Evolutionary conservation across 306 rosid species (phyloP), one percentile per base, ranked within the genome.

Genomic region (Trichosanthes cucumerina): DNA sequence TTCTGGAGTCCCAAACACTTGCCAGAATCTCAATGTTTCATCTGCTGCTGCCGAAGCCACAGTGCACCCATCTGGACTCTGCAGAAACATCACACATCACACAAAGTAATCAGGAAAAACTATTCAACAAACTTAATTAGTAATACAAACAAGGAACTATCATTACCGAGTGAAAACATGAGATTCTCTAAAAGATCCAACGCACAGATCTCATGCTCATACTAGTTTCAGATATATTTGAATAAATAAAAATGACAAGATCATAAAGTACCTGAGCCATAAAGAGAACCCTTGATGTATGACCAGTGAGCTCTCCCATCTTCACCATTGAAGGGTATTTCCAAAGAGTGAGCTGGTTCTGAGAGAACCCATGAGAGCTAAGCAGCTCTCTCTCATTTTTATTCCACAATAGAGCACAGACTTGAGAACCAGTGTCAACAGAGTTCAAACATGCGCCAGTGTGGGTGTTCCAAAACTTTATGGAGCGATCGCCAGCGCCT

Each of bases 331-430:
- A 92, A 9, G 97, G 97, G 72, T 92, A 92, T 66, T 92, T 90
- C 97, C 97, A 92, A 39, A 92, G 96, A 57, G 93, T 86, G 14
- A 84, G 84, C 84, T 84, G 97, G 80, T 92, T 90, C 71, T 92
- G 85, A 11, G 91, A 83, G 78, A 89, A 89, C 24, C 97, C 97
- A 36, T 92, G 97, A 2, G 97, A 89, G 84, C 97, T 92, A 63
- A 92, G 97, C 77, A 92, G 81, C 88, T 90, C 97, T 10, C 92
- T 88, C 85, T 92, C 97, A 19, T 89, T 90, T 87, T 90, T 86
- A 85, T 86, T 92, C 97, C 97, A 90, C 21, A 90, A 80, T 58
- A 92, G 39, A 76, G 91, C 76, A 36, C 97, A 92, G 24, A 89
- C 96, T 66, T 89, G 96, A 3, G 96, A 91, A 13, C 93, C 92